Conservation (phyloP, 805 yeast species). For the Suhomyces vadensis region DNA sequence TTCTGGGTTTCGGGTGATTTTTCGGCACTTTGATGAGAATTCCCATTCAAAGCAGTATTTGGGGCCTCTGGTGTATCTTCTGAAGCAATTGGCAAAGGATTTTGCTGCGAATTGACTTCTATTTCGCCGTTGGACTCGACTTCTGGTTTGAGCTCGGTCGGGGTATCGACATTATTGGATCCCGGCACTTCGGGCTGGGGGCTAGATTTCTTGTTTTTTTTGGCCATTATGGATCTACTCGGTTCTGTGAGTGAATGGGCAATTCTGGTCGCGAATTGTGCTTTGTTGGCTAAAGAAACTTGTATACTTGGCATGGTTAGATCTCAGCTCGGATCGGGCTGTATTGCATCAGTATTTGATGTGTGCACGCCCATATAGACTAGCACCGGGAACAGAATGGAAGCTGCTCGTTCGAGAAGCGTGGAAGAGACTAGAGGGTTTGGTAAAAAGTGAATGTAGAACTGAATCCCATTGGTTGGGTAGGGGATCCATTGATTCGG, state of each 20-base stretch:
- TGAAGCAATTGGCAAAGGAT: neutral
- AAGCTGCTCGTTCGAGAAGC: too few species aligned
- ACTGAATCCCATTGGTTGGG: too few species aligned
- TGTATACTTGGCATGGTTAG: neutral
- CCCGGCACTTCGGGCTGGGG: neutral
- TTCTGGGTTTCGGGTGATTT: neutral
- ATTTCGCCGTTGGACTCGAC: neutral
- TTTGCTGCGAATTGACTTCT: neutral
- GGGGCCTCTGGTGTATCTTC: too few species aligned
- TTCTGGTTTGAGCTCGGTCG: neutral
- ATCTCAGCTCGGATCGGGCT: neutral
- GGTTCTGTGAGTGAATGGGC: neutral
- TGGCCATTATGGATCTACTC: slow-evolving; percentile 1
- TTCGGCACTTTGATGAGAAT: neutral
- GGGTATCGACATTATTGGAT: neutral
- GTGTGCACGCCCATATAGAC: neutral
- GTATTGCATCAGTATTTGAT: neutral
- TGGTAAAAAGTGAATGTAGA: too few species aligned
- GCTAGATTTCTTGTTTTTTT: slow-evolving; percentile 7
- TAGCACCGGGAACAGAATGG: too few species aligned
- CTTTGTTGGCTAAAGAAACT: neutral
- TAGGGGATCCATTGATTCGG: too few species aligned
- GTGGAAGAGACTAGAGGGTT: too few species aligned
- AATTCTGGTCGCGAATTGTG: neutral
- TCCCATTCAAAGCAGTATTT: too few species aligned